phyloP scores from a whole-genome alignment of 345 rosid species.

The Draba incana region DNA sequence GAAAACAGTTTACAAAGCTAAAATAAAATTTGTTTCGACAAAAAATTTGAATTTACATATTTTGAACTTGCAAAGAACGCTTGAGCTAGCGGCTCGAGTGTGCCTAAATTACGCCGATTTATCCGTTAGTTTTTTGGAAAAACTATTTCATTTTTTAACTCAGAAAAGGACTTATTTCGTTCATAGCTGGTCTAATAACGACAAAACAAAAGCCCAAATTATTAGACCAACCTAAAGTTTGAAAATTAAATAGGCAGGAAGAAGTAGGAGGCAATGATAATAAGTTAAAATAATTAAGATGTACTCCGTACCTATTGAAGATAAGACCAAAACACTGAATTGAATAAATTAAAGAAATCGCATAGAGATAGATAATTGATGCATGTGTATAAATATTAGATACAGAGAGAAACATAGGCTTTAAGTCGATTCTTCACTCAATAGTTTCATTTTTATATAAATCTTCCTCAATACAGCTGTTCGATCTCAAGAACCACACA shows the following conservation, averaged over 20 bases:
- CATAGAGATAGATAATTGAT: constrained; percentile 3
- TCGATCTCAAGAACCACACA: constrained; percentile 6
- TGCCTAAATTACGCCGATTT: constrained; percentile 35
- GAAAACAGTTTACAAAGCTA: constrained; percentile 16
- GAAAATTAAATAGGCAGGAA: constrained; percentile 30
- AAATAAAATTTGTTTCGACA: background rate
- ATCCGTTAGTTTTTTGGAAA: constrained; percentile 3
- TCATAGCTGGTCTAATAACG: constrained; percentile 28
- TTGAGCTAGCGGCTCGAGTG: background rate
- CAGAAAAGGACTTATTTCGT: background rate
- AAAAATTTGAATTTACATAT: constrained; percentile 29
- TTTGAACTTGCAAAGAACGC: constrained; percentile 24
- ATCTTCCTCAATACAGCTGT: background rate
- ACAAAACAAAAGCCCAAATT: constrained; percentile 34
- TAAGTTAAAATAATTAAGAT: constrained; percentile 24
- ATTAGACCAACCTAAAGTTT: constrained; percentile 39
- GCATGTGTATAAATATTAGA: constrained; percentile 32
- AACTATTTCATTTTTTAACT: no score
- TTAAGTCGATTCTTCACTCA: constrained; percentile 10
- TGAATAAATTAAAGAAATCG: constrained; percentile 12
- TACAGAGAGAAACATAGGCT: background rate
- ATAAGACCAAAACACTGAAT: constrained; percentile 37
- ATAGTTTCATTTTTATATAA: background rate
- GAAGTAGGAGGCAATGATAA: constrained; percentile 37
- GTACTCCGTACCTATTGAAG: constrained; percentile 38